Base-by-base conservation (phyloP, 1,139 yeast genomes). In the Geotrichum carabidarum region DNA sequence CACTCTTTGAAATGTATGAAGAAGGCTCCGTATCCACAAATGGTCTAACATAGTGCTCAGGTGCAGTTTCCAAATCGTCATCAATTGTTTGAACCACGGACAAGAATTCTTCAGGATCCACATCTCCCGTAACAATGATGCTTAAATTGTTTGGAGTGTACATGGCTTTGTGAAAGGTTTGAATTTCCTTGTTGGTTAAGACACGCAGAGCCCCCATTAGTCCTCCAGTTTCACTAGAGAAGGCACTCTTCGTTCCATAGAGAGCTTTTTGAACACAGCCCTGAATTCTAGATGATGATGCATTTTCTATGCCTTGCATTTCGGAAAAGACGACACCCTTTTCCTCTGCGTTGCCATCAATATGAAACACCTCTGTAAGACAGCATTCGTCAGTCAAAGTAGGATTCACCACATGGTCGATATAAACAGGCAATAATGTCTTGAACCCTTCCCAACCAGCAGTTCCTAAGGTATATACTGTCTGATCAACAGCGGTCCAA, bases 381-480 rank as follows among this genome's bases (percentile, higher is more conserved):
- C 96, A 93, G 0, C 96, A 96, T 54, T 83, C 88, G 64, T 90
- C 95, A 0, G 95, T 86, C 56, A 94, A 72, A 0, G 95, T 88
- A 1, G 99, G 98, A 62, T 83, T 71, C 51, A 91, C 70, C 41
- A 94, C 72, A 67, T 93, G 99, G 65, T 94, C 98, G 62, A 94
- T 73, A 67, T 93, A 94, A 1, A 90, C 84, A 0, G 99, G 99
- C 44, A 94, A 76, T 44, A 94, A 72, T 55, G 83, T 78, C 55
- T 80, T 81, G 70, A 94, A 94, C 0, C 98, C 99, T 55, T 87
- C 90, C 96, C 97, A 91, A 6, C 99, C 99, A 0, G 98, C 98
- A 43, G 95, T 83, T 8, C 86, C 80, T 55, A 94, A 75, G 1
- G 96, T 89, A 65, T 93, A 94, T 1, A 90, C 97, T 0, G 99